Conservation (phyloP, 257 asterid genomes). For the Penstemon barbatus region DNA sequence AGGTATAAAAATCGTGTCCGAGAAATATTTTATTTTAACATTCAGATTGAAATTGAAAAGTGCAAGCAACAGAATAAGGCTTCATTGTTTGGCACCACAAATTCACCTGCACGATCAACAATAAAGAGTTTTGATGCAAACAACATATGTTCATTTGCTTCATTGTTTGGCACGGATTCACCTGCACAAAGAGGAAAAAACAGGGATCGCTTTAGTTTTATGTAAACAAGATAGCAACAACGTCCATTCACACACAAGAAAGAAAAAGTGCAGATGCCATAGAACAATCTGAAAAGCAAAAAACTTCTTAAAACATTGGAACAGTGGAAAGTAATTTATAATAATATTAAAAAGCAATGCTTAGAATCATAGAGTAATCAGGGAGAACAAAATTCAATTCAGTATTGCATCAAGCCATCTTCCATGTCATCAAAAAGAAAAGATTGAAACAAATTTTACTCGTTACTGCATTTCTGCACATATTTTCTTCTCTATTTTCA, state of each 20-base stretch:
- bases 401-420: too few relatives aligned
- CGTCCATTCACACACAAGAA: not conserved
- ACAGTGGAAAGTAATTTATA: not conserved
- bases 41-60: slow-evolving; percentile 16
- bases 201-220: not conserved
- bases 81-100: slow-evolving; percentile 29
- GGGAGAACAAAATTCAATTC: not conserved
- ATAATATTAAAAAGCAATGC: not conserved
- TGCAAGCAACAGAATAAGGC: slow-evolving; percentile 24
- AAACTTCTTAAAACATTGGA: not conserved
- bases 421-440: too few relatives aligned
- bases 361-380: not conserved
- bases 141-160: not conserved
- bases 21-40: slow-evolving; percentile 34
- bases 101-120: slow-evolving; percentile 40
- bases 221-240: not conserved
- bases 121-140: not conserved
- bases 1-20: slow-evolving; percentile 27
- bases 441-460: too few relatives aligned
- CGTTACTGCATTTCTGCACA: too few relatives aligned
- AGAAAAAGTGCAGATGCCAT: not conserved
- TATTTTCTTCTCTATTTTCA: too few relatives aligned
- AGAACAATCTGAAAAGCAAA: not conserved
- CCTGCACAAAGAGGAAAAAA: too few relatives aligned
- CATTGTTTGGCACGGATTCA: too few relatives aligned